Percentiles rank a stretch among this genome's conserved stretches.
phyloP scores from a whole-genome alignment of 148 eudicot genomes.

The Vaccinium darrowii region DNA sequence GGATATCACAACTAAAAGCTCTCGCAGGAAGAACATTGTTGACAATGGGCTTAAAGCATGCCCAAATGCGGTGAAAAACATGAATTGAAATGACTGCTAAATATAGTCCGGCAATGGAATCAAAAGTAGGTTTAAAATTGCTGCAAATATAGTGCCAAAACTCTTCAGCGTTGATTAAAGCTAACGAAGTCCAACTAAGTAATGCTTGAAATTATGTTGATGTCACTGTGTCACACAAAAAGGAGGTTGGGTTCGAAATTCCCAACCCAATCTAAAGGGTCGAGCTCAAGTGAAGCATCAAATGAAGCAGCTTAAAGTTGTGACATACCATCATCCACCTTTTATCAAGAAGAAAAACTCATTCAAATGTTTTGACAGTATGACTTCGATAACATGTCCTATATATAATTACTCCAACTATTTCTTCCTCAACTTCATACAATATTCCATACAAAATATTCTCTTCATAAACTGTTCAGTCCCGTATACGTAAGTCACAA shows the following conservation, averaged over 20 bases:
- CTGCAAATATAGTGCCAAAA: background rate
- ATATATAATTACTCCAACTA: no score
- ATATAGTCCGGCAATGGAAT: background rate
- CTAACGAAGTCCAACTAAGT: background rate
- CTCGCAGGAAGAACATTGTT: background rate
- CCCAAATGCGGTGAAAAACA: background rate
- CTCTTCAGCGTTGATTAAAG: background rate
- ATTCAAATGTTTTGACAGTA: background rate
- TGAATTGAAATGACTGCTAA: background rate
- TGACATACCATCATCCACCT: background rate
- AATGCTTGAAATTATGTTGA: background rate
- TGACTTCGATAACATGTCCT: background rate
- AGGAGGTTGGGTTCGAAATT: background rate
- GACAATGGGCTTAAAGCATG: background rate
- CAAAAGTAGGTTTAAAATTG: background rate
- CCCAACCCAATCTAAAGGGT: background rate
- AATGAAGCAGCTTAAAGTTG: background rate
- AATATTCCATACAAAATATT: background rate
- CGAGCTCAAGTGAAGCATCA: background rate
- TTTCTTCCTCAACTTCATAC: no score
- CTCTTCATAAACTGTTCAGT: background rate
- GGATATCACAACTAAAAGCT: background rate
- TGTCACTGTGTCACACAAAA: background rate
- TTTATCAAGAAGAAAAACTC: background rate
- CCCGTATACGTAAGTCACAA: background rate